Evolutionary conservation across 2,329 filamentous ascomycete genomes (phyloP), one percentile per base, ranked within the genome.

Genomic region (Aureobasidium zeae): DNA sequence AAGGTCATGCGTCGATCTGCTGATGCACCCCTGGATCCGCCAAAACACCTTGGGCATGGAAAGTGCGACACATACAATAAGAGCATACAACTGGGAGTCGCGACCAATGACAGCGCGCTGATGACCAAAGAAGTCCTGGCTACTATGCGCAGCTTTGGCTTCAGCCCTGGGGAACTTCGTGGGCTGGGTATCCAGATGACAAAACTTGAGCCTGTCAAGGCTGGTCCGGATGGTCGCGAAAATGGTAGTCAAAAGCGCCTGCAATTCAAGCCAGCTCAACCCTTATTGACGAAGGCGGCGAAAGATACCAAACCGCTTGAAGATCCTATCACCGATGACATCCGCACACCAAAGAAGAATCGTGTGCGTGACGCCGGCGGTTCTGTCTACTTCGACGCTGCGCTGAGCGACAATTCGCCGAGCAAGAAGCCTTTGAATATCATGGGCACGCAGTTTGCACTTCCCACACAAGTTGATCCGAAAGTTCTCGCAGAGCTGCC

Each of bases 31-130:
- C 65, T 95, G 12, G 88, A 96, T 58, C 86, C 91, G 2, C 79
- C 82, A 0, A 98, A 98, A 57, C 87, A 95, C 63, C 71, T 98
- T 1, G 91, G 91, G 0, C 91, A 96, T 62, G 91, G 91, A 1
- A 89, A 87, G 63, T 98, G 91, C 57, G 91, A 98, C 57, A 84
- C 79, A 0, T 93, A 88, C 68, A 96, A 86, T 67, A 96, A 93
- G 62, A 94, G 86, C 53, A 63, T 82, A 7, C 61, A 79, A 2
- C 81, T 98, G 48, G 88, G 89, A 1, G 77, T 95, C 12, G 79
- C 88, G 3, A 96, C 89, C 0, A 83, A 93, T 57, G 74, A 78
- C 39, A 73, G 76, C 20, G 76, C 82, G 20, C 62, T 76, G 1
- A 73, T 96, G 28, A 79, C 79, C 0, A 87, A 83, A 57, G 88